A percentile compares a stretch with the other conserved stretches of the same genome.
These are phyloP conservation scores for Calonectria henricotiae DNA, from an alignment of 2,329 filamentous ascomycete genomes.

Conservation along the genomic window DNA sequence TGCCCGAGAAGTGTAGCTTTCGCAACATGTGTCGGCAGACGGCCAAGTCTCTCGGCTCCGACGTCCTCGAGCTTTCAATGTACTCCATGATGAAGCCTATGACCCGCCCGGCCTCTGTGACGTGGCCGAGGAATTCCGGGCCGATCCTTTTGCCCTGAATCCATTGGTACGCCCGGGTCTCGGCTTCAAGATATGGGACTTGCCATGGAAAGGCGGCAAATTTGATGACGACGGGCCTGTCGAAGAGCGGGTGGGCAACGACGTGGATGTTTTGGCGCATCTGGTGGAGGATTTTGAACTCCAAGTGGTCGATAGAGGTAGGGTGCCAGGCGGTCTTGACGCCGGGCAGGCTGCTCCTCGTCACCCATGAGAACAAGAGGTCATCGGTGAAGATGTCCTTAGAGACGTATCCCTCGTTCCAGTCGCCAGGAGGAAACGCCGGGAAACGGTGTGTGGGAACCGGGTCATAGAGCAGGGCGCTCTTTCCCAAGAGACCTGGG, in stretches of 20 bases:
- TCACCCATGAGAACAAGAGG: slow-evolving; percentile 52
- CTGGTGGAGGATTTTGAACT: slow-evolving; percentile 49
- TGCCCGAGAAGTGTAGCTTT: slow-evolving; percentile 54
- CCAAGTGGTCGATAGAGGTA: slow-evolving; percentile 56
- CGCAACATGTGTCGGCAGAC: slow-evolving; percentile 50
- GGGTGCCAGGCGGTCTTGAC: slow-evolving; percentile 58
- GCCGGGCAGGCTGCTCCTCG: slow-evolving; percentile 51
- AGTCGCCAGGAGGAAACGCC: slow-evolving; percentile 58
- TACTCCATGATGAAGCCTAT: slow-evolving; percentile 53
- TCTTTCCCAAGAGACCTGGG: slow-evolving; percentile 53
- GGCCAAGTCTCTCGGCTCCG: slow-evolving; percentile 51
- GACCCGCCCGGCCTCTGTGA: slow-evolving; percentile 53
- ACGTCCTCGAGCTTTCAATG: slow-evolving; percentile 46
- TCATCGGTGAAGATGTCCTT: slow-evolving; percentile 48
- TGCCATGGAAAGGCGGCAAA: slow-evolving; percentile 54
- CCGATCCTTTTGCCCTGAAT: slow-evolving; percentile 50
- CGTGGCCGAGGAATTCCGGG: slow-evolving; percentile 53
- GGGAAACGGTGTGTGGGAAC: slow-evolving; percentile 56
- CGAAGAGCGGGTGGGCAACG: slow-evolving; percentile 47
- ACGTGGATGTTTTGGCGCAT: slow-evolving; percentile 52
- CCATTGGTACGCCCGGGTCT: slow-evolving; percentile 53
- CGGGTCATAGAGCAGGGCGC: slow-evolving; percentile 56
- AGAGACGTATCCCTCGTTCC: slow-evolving; percentile 60
- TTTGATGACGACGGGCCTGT: slow-evolving; percentile 47
- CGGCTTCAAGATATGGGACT: slow-evolving; percentile 50